phyloP scores from a whole-genome alignment of 169 alveolate species.

The Perkinsus olseni region DNA sequence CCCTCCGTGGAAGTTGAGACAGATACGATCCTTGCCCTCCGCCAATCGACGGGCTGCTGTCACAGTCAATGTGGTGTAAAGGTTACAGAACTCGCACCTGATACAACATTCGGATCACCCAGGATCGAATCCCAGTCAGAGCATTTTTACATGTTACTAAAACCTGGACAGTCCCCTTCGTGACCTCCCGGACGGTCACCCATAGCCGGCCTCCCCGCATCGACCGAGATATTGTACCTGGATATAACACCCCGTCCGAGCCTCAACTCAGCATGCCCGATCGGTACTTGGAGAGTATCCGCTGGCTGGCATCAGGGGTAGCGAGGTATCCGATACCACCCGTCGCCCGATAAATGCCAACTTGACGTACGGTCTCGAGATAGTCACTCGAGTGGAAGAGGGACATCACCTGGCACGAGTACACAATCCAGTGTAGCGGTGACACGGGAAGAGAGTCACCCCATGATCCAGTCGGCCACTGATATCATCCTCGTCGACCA shows the following conservation, averaged over 20 bases:
- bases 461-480: not conserved
- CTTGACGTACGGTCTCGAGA: not conserved
- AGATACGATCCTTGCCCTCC: not conserved
- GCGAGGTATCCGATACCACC: not conserved
- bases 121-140: not conserved
- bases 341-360: not conserved
- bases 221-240: not conserved
- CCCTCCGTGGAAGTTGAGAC: constrained; percentile 96
- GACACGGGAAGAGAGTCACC: not conserved
- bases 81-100: not conserved
- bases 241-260: not conserved
- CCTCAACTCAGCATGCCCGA: not conserved
- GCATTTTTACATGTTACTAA: not conserved
- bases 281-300: not conserved
- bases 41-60: not conserved
- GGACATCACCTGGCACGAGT: not conserved
- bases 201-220: not conserved
- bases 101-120: not conserved
- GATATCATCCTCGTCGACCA: not conserved
- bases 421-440: not conserved
- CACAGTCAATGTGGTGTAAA: not conserved
- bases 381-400: not conserved
- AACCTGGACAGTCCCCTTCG: not conserved
- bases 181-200: not conserved
- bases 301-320: not conserved